phyloP scores from a whole-genome alignment of 2,329 filamentous ascomycete genomes.

The Trichoderma sp. region DNA sequence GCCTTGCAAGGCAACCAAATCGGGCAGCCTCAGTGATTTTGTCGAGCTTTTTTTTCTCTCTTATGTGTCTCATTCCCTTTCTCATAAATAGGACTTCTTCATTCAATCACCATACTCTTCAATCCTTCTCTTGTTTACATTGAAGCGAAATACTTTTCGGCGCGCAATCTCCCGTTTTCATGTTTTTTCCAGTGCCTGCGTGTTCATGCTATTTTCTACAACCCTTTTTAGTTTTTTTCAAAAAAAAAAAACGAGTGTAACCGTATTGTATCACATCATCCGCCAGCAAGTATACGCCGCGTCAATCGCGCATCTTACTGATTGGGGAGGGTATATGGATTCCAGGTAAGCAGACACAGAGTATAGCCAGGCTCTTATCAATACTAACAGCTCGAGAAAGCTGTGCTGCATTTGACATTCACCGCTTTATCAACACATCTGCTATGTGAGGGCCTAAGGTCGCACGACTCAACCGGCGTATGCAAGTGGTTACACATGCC shows the following conservation, averaged over 20 bases:
- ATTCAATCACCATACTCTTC: background rate
- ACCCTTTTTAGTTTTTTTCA: background rate
- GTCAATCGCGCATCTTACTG: background rate
- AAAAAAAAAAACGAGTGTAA: background rate
- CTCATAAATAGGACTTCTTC: background rate
- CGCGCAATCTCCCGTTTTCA: background rate
- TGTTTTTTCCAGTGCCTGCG: background rate
- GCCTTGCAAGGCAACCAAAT: constrained; percentile 17
- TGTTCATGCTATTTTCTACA: background rate
- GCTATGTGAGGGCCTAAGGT: background rate
- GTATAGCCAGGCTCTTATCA: background rate
- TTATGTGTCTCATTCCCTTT: constrained; percentile 10
- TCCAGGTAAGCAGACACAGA: constrained; percentile 3
- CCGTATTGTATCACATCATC: background rate
- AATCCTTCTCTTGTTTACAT: background rate
- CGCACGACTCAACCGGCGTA: background rate
- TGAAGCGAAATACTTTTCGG: background rate
- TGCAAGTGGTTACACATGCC: background rate
- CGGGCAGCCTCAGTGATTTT: constrained; percentile 12
- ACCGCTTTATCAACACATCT: background rate
- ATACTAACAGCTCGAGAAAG: constrained; percentile 8
- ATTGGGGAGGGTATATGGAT: background rate
- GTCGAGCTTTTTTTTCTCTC: constrained; percentile 1
- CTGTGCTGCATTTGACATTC: background rate
- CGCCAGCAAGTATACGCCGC: background rate